Base-by-base conservation (phyloP, 2,329 filamentous ascomycete species). In the Stagonosporopsis chrysanthemi region DNA sequence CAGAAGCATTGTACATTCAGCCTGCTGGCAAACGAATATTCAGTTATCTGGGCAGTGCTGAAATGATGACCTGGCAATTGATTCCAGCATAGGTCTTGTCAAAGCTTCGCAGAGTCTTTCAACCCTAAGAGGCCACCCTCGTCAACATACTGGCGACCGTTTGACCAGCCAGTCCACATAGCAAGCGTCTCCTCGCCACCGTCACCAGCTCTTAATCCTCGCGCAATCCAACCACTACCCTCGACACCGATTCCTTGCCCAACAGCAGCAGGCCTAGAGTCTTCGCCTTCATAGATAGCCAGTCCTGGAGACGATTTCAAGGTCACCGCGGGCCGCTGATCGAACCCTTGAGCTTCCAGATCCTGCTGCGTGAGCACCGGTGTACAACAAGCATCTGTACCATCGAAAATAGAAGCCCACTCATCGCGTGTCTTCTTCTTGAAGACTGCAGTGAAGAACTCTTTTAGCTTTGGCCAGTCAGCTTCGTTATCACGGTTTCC, bases 341-440 rank as follows among this genome's bases (percentile, higher is more conserved):
- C 89, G 43, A 88, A 87, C 0, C 82, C 83, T 19, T 74, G 78
- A n/a, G 73, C 63, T 68, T 91, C 85, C 40, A 97, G 80, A 77
- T 97, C 92, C 0, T 66, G 70, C 63, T 92, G 90, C 31, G 87
- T 88, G 39, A 97, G 79, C 1, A 98, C 90, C 0, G 94, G 94
- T n/a, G 91, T 92, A 62, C 90, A 92, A 75, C 94, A 98, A 1
- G 94, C 94, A 78, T 98, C 94, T 0, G 90, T 95, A 11, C 90
- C 91, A 73, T 96, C 91, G 73, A 97, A 98, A 6, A 96, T 80
- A 3, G 59, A 73, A 77, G 97, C 94, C 94, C 94, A 98, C 73
- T 96, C 89, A 0, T 77, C 72, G 31, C 93, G 83, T 4, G 89
- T 89, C 78, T 87, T 91, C 41, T 79, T 76, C 73, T 82, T 86